Evolutionary conservation across 176 grass and related monocot species (phyloP), one percentile per base, ranked within the genome.

Genomic region (Aegilops longissima): DNA sequence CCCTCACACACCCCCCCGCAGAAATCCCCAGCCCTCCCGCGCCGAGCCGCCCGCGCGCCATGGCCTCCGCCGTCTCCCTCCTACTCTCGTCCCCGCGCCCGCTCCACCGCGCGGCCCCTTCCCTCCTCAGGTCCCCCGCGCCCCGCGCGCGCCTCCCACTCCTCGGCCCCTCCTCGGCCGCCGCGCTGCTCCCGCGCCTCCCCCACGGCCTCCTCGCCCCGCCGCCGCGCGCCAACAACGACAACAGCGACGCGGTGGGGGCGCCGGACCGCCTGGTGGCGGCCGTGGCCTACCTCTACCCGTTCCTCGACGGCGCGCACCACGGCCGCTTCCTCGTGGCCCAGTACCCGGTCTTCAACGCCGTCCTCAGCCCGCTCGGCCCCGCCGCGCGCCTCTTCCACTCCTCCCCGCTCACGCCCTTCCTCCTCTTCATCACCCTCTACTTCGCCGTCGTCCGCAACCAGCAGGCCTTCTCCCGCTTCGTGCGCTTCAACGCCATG

Each of bases 401-500:
- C 61, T 90, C 97, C 49, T 93, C 94, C 0, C 97, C 94, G 25
- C 20, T 94, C 85, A 99, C 90, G 78, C 94, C 94, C 59, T 86
- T 96, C 79, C 90, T 94, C 85, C 82, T 99, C 85, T 99, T 96
- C 81, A 79, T 96, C 71, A 96, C 92, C 79, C 94, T 99, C 87
- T 99, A 99, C 87, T 99, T 99, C 78, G 92, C 87, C 52, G 85
- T 99, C 36, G 94, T 96, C 12, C 90, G 93, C 45, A 96, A 94
- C 54, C 92, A 95, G 29, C 89, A 91, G 80, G 76, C 83, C 34
- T 99, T 96, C 90, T 88, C 92, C 90, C 92, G 97, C 54, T 99
- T 93, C 75, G 97, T 99, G 51, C 90, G 94, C 61, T 99, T 99
- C 90, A 99, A 99, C 70, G 93, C 94, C 63, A 96, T 99, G 97